Percentiles rank a stretch among this genome's conserved stretches.
Evolutionary conservation across 148 eudicot species (phyloP).

Genomic region (Heliosperma pusillum): DNA sequence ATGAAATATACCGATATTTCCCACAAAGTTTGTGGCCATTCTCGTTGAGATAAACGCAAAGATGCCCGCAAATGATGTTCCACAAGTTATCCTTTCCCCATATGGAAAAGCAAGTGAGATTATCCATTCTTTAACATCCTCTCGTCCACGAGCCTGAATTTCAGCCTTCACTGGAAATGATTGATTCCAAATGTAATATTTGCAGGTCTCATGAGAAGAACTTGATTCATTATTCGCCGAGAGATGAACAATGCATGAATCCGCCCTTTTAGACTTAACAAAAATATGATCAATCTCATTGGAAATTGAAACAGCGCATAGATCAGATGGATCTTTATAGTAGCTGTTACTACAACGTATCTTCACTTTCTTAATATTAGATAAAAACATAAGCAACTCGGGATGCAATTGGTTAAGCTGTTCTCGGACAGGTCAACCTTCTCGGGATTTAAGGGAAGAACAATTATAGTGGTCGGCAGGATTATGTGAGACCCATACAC

Average conservation of each 20-base stretch:
- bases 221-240: constrained; percentile 11
- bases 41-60: constrained; percentile 40
- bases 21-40: constrained; percentile 40
- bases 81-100: constrained; percentile 33
- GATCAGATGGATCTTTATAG: constrained; percentile 7
- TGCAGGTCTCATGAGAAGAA: constrained; percentile 20
- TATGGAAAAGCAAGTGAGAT: constrained; percentile 41
- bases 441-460: constrained; percentile 39
- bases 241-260: constrained; percentile 29
- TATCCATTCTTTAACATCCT: constrained; percentile 31
- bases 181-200: constrained; percentile 38
- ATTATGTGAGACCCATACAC: constrained; percentile 27
- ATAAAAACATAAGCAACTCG: constrained; percentile 34
- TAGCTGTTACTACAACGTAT: constrained; percentile 19
- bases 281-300: constrained; percentile 26
- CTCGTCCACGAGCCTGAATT: constrained; percentile 26
- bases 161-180: constrained; percentile 33
- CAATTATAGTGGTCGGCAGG: constrained; percentile 32
- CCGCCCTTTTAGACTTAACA: constrained; percentile 18
- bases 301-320: constrained; percentile 28
- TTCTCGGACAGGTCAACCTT: constrained; percentile 34
- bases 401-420: constrained; percentile 37
- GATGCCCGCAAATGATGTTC: constrained; percentile 29
- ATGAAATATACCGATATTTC: too few species aligned
- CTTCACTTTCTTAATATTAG: constrained; percentile 29